Base-by-base conservation (phyloP, 805 yeast species). In the Starmerella sp. region DNA sequence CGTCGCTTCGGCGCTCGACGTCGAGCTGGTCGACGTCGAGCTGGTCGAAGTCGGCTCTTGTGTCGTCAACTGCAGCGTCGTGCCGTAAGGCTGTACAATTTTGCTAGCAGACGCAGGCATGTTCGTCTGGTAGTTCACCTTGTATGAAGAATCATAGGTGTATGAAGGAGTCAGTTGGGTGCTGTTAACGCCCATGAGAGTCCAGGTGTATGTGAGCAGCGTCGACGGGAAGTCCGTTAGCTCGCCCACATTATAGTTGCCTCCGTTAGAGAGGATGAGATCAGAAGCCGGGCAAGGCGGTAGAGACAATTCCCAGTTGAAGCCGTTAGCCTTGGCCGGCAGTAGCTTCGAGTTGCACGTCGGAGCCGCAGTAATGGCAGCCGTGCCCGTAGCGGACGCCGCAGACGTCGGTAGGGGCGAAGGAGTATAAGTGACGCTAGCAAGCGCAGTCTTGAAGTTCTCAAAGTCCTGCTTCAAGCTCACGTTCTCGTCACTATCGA, bases 391-490 rank as follows among this genome's bases (percentile, higher is more conserved):
- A 11, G 49, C 60, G 8, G 54, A 11, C 7, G 43, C 43, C 6
- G 10, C 31, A 10, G 22, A 52, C 6, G 45, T 39, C 36, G 15
- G 60, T 51, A 45, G 58, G 13, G 54, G 51, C 29, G 67, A 64
- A 42, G 63, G 59, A 28, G 62, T 44, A 55, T 14, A 70, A 79
- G 41, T 74, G 66, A 57, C 75, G 68, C 61, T 79, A 81, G 49
- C 49, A 11, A 46, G n/a, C 68, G 83, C 79, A 5, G 64, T 57
- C 71, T 85, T 76, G 62, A 84, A 75, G 66, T 81, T 82, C 59
- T 67, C 63, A 66, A 66, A 90, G 71, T 90, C 97, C 0, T 71
- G 60, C 54, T 75, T 70, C 35, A 76, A 67, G 30, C 78, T 71
- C 45, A 85, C 81, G 17, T 74, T 64, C 9, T 78, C 74, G 51